A percentile compares a stretch with the other conserved stretches of the same genome.
Evolutionary conservation across 2,329 filamentous ascomycete species (phyloP).

Genomic region (Tolypocladium sp.): DNA sequence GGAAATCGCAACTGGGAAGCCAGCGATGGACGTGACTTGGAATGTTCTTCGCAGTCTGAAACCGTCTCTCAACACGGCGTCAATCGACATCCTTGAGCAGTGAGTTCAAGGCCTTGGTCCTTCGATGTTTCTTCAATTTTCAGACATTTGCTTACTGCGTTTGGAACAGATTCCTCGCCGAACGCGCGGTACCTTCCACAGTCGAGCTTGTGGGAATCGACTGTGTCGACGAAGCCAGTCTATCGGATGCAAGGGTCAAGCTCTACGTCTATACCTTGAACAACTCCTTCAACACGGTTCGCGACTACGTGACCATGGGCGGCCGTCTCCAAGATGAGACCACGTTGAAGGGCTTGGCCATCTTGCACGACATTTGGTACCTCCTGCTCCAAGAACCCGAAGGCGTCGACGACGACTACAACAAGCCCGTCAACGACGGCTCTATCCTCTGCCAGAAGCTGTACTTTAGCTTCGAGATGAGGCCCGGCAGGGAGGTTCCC

Average conservation of each 20-base stretch:
- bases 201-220: constrained; percentile 6
- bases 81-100: constrained; percentile 4
- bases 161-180: constrained; percentile 1
- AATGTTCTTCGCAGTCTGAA: constrained; percentile 1
- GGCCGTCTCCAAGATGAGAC: constrained; percentile 5
- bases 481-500: constrained; percentile 4
- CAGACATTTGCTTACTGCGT: not conserved
- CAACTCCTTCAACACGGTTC: constrained; percentile 8
- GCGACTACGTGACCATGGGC: constrained; percentile 5
- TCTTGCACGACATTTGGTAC: constrained; percentile 5
- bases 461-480: constrained; percentile 8
- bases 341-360: constrained; percentile 1
- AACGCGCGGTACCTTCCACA: not conserved
- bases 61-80: constrained; percentile 2
- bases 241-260: constrained; percentile 6
- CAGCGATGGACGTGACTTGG: not conserved
- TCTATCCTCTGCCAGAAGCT: constrained; percentile 3
- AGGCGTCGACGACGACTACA: constrained; percentile 3
- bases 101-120: not conserved
- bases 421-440: constrained; percentile 3
- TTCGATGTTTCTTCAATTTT: not conserved
- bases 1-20: constrained; percentile 2
- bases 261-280: constrained; percentile 4
- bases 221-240: constrained; percentile 3
- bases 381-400: constrained; percentile 8